Base-by-base conservation (phyloP, 1,139 yeast species). In the Sugiyamaella grinbergsii region DNA sequence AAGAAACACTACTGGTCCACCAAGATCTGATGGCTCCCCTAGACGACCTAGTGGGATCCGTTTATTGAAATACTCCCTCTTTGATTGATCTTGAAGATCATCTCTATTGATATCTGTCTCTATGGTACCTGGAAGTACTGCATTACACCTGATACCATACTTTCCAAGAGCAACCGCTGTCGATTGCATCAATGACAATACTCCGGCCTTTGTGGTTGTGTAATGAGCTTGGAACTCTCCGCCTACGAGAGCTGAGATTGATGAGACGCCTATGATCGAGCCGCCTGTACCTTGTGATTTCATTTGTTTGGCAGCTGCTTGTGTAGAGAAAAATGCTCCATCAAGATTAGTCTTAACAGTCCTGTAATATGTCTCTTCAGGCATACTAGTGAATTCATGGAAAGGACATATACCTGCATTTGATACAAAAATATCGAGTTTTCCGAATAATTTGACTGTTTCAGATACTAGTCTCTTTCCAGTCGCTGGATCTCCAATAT, bases 161-260 rank as follows among this genome's bases (percentile, higher is more conserved):
- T 69, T 64, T 0, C 78, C 78, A 29, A 74, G 63, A 1, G 76
- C 75, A 47, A 71, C 69, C 1, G 78, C 78, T 24, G 70, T 67
- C 4, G 76, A 70, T 55, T 74, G 77, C 67, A 73, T 74, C 53
- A 75, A 61, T 8, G 76, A 72, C 45, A 73, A 61, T 34, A 74
- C 67, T n/a, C 77, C 79, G 3, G 77, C 78, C 54, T 75, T 75
- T 5, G 79, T 72, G n/a, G 78, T 76, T 7, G 76, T 72, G 57
- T 74, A 75, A 55, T 73, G 77, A 3, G 73, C 69, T 52, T 74
- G 76, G 15, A 48, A 52, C 22, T 56, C 60, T 11, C 62, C 62
- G 8, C 63, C 63, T 5, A 58, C 58, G 6, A 56, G 51, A 0
- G 78, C 77, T 49, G 75, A 68, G 52, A 74, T 72, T 10, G 60